A percentile compares a stretch with the other conserved stretches of the same genome.
Evolutionary conservation across 768 basidiomycete species (phyloP).

Genomic region (Cystofilobasidium capitatum): DNA sequence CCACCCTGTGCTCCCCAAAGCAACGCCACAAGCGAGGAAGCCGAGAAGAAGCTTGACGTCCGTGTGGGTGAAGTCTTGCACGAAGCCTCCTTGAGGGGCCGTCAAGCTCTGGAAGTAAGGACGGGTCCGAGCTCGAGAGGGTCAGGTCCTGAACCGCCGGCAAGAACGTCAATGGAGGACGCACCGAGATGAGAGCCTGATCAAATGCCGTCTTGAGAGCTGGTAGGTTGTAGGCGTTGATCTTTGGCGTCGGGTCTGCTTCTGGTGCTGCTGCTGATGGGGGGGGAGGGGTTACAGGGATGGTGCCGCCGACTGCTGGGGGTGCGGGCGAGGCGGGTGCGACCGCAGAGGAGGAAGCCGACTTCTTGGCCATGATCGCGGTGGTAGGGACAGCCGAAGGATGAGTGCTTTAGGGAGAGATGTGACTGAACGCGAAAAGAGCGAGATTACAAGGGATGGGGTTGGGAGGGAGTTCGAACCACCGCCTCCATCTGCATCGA

Average conservation of each 20-base stretch:
- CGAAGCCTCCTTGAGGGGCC: constrained; percentile 50
- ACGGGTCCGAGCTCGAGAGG: neutral
- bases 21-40: constrained; percentile 74
- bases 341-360: neutral
- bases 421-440: too few species aligned
- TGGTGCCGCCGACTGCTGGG: too few species aligned
- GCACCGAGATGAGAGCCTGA: neutral
- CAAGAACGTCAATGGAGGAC: too few species aligned
- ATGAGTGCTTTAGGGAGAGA: too few species aligned
- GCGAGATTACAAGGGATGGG: too few species aligned
- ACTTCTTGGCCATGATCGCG: neutral
- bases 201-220: constrained; percentile 2
- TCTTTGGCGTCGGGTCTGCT: neutral
- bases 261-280: neutral
- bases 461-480: too few species aligned
- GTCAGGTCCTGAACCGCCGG: too few species aligned
- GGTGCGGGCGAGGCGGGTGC: neutral
- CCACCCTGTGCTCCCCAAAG: constrained; percentile 55
- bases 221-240: constrained; percentile 3
- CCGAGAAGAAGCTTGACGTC: constrained; percentile 80
- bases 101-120: neutral
- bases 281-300: too few species aligned
- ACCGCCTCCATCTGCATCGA: too few species aligned
- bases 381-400: neutral
- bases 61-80: constrained; percentile 74